Evolutionary conservation across 179 eudicot species (phyloP).

Genomic region (Spergularia azorica): DNA sequence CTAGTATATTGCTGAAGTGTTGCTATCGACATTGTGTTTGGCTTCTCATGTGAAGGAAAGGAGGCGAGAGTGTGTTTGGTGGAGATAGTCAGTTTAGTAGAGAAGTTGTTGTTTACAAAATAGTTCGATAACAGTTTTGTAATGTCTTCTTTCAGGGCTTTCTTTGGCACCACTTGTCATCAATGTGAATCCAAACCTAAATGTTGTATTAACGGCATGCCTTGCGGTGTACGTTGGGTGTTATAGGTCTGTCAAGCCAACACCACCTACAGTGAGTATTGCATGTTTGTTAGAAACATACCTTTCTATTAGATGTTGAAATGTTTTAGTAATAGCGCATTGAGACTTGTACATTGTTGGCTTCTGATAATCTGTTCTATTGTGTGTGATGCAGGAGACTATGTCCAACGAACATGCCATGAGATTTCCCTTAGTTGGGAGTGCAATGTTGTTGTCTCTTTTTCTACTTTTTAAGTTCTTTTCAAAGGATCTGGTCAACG

Average conservation of each 20-base stretch:
- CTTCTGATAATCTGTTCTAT: conserved; percentile 17
- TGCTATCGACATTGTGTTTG: neutral
- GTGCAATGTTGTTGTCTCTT: conserved; percentile 89
- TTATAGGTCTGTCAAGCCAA: conserved; percentile 93
- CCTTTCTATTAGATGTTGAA: neutral
- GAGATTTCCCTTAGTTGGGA: conserved; percentile 97
- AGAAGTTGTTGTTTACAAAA: neutral
- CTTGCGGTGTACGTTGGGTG: conserved; percentile 93
- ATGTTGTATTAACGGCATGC: conserved; percentile 90
- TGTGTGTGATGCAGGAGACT: conserved; percentile 68
- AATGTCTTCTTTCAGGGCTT: conserved; percentile 55
- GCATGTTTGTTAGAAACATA: neutral
- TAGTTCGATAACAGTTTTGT: conserved; percentile 2
- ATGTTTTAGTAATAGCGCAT: neutral
- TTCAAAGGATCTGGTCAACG: conserved; percentile 91
- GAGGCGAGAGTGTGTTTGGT: neutral
- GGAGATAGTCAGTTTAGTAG: neutral
- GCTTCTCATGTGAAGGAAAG: neutral
- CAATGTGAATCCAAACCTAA: conserved; percentile 85
- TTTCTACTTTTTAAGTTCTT: conserved; percentile 92
- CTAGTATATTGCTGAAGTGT: neutral
- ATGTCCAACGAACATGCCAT: conserved; percentile 98
- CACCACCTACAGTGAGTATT: conserved; percentile 90
- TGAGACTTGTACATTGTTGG: neutral
- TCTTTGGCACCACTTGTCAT: conserved; percentile 82